These are phyloP conservation scores for Otatea glauca DNA, from an alignment of 176 grass and related monocot species.

Conservation along the genomic window DNA sequence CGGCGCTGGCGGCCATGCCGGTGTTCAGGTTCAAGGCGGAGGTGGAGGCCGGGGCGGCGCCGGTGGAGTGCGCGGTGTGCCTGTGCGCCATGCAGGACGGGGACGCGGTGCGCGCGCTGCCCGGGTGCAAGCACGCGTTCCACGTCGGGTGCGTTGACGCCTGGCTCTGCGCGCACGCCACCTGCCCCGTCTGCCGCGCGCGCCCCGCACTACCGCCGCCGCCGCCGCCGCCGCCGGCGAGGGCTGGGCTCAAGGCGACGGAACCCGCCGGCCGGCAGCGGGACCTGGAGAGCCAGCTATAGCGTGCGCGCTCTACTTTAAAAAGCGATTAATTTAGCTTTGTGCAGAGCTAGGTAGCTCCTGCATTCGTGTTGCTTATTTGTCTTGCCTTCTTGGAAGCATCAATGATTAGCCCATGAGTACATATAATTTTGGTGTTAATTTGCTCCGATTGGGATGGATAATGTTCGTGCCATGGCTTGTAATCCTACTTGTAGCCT, in stretches of 20 bases:
- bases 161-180: conserved; percentile 54
- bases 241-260: background rate
- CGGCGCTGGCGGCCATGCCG: conserved; percentile 54
- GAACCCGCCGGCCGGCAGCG: conserved; percentile 25
- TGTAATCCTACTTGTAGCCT: background rate
- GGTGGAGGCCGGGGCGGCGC: background rate
- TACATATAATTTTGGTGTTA: conserved; percentile 32
- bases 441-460: background rate
- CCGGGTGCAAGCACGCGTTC: conserved; percentile 61
- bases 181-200: conserved; percentile 60
- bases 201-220: conserved; percentile 36
- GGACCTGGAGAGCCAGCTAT: conserved; percentile 52
- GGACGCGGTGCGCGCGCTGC: conserved; percentile 58
- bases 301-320: background rate
- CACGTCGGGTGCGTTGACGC: conserved; percentile 57
- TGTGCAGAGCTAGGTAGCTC: background rate
- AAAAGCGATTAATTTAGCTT: background rate
- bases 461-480: background rate
- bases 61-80: conserved; percentile 56
- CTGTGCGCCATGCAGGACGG: conserved; percentile 65
- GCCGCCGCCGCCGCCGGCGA: conserved; percentile 21
- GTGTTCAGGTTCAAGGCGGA: conserved; percentile 46
- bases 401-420: background rate
- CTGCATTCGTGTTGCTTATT: background rate
- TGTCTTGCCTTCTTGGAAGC: background rate